Evolutionary conservation across 2,329 filamentous ascomycete genomes (phyloP).

Genomic region (Colletotrichum tabaci): DNA sequence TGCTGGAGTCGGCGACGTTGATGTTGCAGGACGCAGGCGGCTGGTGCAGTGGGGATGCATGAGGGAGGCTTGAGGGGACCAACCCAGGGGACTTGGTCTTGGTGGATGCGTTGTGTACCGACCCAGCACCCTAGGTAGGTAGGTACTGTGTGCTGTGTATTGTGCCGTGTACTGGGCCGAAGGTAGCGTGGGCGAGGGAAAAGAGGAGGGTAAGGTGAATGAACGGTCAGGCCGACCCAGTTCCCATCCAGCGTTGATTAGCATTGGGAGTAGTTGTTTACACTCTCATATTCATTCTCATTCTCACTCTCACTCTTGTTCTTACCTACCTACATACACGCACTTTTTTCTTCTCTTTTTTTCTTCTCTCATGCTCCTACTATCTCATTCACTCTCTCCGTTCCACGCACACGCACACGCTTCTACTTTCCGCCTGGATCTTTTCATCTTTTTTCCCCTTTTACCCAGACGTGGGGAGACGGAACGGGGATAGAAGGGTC

Average conservation of each 20-base stretch:
- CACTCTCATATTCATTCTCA: no score
- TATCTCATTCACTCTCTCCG: background rate
- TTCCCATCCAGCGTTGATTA: background rate
- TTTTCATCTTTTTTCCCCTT: background rate
- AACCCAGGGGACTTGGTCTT: background rate
- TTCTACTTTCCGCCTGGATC: background rate
- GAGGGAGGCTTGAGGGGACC: slow-evolving; percentile 21
- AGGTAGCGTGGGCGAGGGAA: no score
- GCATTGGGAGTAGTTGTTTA: no score
- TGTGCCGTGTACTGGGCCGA: no score
- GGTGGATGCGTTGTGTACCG: no score
- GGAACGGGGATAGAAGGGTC: slow-evolving; percentile 1
- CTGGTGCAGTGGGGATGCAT: slow-evolving; percentile 30
- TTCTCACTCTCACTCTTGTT: no score
- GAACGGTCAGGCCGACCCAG: background rate
- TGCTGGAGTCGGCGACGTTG: slow-evolving; percentile 16
- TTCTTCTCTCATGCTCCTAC: background rate
- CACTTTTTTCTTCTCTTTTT: no score
- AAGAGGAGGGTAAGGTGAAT: no score
- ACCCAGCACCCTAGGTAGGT: no score
- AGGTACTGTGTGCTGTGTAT: no score
- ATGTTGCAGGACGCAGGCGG: slow-evolving; percentile 35
- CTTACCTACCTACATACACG: no score
- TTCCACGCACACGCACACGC: background rate
- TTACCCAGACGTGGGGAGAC: background rate